Evolutionary conservation across 2,329 filamentous ascomycete genomes (phyloP).

Genomic region (Pyricularia sp.): DNA sequence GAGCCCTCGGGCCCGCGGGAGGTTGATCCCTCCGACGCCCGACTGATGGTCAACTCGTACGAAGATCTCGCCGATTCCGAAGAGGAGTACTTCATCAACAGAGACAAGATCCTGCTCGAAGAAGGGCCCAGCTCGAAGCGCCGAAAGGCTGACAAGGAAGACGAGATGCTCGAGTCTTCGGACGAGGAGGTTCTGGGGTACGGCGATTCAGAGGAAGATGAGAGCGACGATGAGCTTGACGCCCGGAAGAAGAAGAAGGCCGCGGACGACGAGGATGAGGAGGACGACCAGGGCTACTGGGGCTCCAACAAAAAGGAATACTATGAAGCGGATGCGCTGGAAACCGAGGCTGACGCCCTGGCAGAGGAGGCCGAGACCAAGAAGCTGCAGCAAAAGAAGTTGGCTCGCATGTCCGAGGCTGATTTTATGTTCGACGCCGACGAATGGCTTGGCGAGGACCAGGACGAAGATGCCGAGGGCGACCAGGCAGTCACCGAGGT

Average conservation of each 20-base stretch:
- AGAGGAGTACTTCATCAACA: conserved; percentile 83
- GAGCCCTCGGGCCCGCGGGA: conserved; percentile 43
- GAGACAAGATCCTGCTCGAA: conserved; percentile 79
- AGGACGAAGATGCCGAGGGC: conserved; percentile 33
- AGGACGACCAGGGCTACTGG: conserved; percentile 64
- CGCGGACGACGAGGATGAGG: conserved; percentile 27
- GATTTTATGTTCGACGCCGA: conserved; percentile 91
- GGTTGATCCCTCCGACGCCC: conserved; percentile 47
- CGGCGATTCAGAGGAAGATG: conserved; percentile 14
- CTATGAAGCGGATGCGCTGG: conserved; percentile 74
- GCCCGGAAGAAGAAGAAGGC: conserved; percentile 16
- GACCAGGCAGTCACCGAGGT: conserved; percentile 70
- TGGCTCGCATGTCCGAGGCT: conserved; percentile 79
- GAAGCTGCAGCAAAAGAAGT: conserved; percentile 80
- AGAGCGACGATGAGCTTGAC: conserved; percentile 13
- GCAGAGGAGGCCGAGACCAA: conserved; percentile 90
- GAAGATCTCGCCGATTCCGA: conserved; percentile 89
- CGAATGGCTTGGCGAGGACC: conserved; percentile 63
- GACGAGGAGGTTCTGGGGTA: conserved; percentile 46
- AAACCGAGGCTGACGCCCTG: conserved; percentile 60
- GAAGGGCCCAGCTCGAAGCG: conserved; percentile 74
- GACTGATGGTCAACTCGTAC: conserved; percentile 54
- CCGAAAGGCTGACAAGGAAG: conserved; percentile 53
- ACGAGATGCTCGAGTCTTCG: conserved; percentile 46
- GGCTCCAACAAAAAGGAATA: conserved; percentile 83